Conservation (phyloP, 2,329 filamentous ascomycete genomes). For the Macrophomina phaseolina region DNA sequence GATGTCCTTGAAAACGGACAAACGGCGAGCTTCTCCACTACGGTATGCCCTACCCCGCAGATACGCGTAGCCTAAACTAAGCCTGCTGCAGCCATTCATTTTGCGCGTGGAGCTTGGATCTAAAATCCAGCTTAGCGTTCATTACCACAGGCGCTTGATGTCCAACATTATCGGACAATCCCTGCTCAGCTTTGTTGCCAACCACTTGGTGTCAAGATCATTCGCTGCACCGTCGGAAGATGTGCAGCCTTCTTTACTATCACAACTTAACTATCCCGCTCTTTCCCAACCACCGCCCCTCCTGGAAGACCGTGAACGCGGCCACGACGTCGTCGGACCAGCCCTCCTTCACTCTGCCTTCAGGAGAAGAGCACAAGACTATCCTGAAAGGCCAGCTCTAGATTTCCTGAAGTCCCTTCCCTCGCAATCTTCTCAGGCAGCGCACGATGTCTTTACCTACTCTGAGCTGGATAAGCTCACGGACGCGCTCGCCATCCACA, state of each 20-base stretch:
- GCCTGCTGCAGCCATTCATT: conserved; percentile 14
- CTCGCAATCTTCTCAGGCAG: background rate
- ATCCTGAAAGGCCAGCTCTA: conserved; percentile 18
- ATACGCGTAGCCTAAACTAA: background rate
- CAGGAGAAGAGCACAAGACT: conserved; percentile 10
- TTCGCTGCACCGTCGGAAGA: background rate
- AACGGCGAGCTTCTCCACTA: conserved; percentile 18
- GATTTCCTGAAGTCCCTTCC: conserved; percentile 22
- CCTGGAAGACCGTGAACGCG: conserved; percentile 1
- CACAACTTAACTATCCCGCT: conserved; percentile 22
- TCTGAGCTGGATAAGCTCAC: conserved; percentile 25
- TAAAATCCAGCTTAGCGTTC: conserved; percentile 10
- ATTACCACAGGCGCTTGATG: conserved; percentile 18
- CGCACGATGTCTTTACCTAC: conserved; percentile 18
- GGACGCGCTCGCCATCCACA: conserved; percentile 7
- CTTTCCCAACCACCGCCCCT: conserved; percentile 21
- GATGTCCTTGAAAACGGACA: conserved; percentile 24
- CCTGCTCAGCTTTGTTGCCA: conserved; percentile 1
- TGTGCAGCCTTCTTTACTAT: background rate
- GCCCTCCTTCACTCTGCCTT: conserved; percentile 20
- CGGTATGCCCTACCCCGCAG: background rate
- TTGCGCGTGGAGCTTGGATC: conserved; percentile 22
- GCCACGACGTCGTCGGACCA: background rate
- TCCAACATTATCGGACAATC: conserved; percentile 12
- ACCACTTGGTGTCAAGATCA: background rate